Evolutionary conservation across 2,329 filamentous ascomycete species (phyloP), one percentile per base, ranked within the genome.

Genomic region (Cytospora piceicola): DNA sequence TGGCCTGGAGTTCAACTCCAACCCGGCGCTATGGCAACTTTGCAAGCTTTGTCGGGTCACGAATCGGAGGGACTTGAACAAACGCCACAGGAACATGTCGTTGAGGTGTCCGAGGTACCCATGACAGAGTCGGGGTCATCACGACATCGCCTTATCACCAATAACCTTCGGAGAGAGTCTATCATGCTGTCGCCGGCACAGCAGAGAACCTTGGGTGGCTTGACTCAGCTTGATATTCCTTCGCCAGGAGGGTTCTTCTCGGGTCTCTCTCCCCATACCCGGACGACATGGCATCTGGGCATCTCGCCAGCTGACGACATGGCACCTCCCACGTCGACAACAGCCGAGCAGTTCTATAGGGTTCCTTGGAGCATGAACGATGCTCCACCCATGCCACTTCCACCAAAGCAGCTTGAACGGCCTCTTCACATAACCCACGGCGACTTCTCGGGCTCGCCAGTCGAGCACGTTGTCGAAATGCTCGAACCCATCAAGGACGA

Each of bases 241-340:
- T 97, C 94, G 0, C 94, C 94, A 0, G 90, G 92, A 30, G 93
- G 91, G 0, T 97, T 97, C 82, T 97, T 97, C 77, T 92, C 92
- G 2, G 93, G 90, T 0, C 84, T 97, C 32, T 92, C 90, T 46
- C 87, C 90, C 4, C 85, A 87, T 61, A 88, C 90, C 46, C 88
- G 93, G 61, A 88, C 89, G 73, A 95, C 94, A 15, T 98, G 94
- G 94, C 88, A 92, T 72, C 80, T 89, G 24, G 67, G 67, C 82
- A 64, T 55, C 70, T 82, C 83, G 24, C 83, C 84, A 22, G 65
- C 68, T 15, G 83, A 86, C 9, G 84, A 83, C 22, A 74, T 82
- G 69, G 78, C 80, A 3, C 87, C 88, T 0, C 93, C 93, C 1
- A 94, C 92, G 0, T 97, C 94, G 1, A 92, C 93, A 34, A 93